phyloP scores from a whole-genome alignment of 1,284 basidiomycete species.

The Cryptococcus sp. region DNA sequence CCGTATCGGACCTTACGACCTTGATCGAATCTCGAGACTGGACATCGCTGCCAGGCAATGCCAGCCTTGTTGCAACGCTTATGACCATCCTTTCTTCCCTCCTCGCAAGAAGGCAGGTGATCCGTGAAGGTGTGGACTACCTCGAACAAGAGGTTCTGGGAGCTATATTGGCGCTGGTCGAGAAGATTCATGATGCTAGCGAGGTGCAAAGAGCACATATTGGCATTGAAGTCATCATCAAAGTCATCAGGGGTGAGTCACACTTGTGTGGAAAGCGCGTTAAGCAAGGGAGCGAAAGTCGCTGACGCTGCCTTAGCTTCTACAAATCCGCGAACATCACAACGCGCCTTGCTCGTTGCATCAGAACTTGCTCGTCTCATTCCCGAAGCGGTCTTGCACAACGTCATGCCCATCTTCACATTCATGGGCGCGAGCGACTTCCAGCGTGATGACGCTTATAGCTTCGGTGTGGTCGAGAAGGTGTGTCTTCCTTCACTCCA shows the following conservation, averaged over 20 bases:
- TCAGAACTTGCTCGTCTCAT: slow-evolving; percentile 79
- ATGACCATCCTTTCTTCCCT: slow-evolving; percentile 73
- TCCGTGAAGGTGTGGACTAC: slow-evolving; percentile 67
- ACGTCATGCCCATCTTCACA: slow-evolving; percentile 98
- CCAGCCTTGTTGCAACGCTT: slow-evolving; percentile 70
- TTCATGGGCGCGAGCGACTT: slow-evolving; percentile 98
- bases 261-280: not conserved
- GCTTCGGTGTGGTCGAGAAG: slow-evolving; percentile 92
- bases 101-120: slow-evolving; percentile 56
- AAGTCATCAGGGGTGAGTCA: slow-evolving; percentile 73
- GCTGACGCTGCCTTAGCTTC: slow-evolving; percentile 59
- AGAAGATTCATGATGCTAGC: slow-evolving; percentile 58
- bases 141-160: slow-evolving; percentile 84
- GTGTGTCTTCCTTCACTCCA: slow-evolving; percentile 51
- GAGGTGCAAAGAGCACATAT: slow-evolving; percentile 50
- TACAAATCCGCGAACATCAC: slow-evolving; percentile 90
- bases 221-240: slow-evolving; percentile 75
- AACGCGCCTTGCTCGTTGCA: slow-evolving; percentile 89
- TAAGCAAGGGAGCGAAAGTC: too few species aligned
- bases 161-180: slow-evolving; percentile 70
- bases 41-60: slow-evolving; percentile 64
- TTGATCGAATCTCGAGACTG: slow-evolving; percentile 72
- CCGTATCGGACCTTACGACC: slow-evolving; percentile 61
- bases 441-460: slow-evolving; percentile 93
- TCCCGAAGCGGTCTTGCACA: slow-evolving; percentile 88